These are phyloP conservation scores for Zizania latifolia DNA, from an alignment of 176 grass and related monocot genomes.

Conservation along the genomic window DNA sequence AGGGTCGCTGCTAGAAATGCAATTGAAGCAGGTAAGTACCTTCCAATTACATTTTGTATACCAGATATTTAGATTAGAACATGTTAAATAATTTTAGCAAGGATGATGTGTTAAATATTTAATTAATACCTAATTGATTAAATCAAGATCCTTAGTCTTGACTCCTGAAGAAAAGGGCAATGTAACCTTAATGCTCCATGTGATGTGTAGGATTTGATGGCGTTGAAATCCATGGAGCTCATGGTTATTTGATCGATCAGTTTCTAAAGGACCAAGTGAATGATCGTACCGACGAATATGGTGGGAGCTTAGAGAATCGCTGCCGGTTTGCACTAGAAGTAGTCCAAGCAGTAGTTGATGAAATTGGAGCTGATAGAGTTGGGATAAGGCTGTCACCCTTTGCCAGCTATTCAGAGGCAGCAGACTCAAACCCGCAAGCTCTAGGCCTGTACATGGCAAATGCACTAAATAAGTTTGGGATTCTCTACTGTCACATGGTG, in stretches of 20 bases:
- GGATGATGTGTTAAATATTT: neutral
- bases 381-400: slow-evolving; percentile 77
- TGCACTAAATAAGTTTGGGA: slow-evolving; percentile 48
- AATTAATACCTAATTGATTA: neutral
- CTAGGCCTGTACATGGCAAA: slow-evolving; percentile 63
- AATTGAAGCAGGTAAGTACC: slow-evolving; percentile 47
- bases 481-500: slow-evolving; percentile 62
- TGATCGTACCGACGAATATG: slow-evolving; percentile 59
- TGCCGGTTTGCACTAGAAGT: slow-evolving; percentile 71
- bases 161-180: neutral
- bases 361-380: slow-evolving; percentile 67
- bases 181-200: neutral
- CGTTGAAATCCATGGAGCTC: slow-evolving; percentile 76
- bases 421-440: slow-evolving; percentile 55
- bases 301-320: slow-evolving; percentile 65
- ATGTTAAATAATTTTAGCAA: neutral
- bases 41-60: neutral
- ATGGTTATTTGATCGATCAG: slow-evolving; percentile 80
- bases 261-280: slow-evolving; percentile 75
- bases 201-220: slow-evolving; percentile 71
- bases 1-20: slow-evolving; percentile 64
- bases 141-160: neutral
- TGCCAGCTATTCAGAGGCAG: slow-evolving; percentile 35
- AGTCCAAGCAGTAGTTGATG: slow-evolving; percentile 48
- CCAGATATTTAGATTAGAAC: neutral